Base-by-base conservation (phyloP, 371 early-diverging fungal genomes). In the Mucor irregularis region DNA sequence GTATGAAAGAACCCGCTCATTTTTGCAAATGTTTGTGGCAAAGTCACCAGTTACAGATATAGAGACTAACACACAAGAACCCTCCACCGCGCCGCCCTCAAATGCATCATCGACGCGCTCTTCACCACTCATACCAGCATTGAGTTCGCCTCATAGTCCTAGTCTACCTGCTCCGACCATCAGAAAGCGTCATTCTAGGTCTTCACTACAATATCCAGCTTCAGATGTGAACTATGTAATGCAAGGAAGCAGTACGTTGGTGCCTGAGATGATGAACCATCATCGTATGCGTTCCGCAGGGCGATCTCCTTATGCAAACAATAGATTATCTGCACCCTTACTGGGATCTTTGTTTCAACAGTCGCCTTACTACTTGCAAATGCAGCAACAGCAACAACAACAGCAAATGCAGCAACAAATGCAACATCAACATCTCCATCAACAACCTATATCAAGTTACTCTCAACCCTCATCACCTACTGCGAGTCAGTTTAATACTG, bases 261-360 rank as follows among this genome's bases (percentile, higher is more conserved):
- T 28, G 4, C 42, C 58, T 22, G 58, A 57, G 9, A 31, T 57
- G 11, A 49, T 43, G 10, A 30, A 10, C 0, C 42, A 42, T n/a
- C 59, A 58, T 26, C 62, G 56, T 53, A 48, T 43, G 28, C 24
- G 58, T 16, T 52, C 44, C 38, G 46, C 21, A 14, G 49, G 40
- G 37, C 53, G 51, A 26, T 57, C 53, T 6, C 54, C 47, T 29
- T 57, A 58, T 50, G 53, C 68, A 7, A 56, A 48, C 17, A 66
- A 72, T 35, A 56, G 73, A 38, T 49, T 68, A 0, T 72, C 73
- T 17, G 68, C 68, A 24, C 73, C 73, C 47, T 25, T 61, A 6
- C 22, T 66, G 9, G 63, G 62, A 3, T 46, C 62, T 9, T 26
- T 59, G 4, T 69, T 61, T 30, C 62, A 58, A 31, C 59, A 56